Evolutionary conservation across 768 basidiomycete genomes (phyloP).

Genomic region (Cyclocybe aegerita): DNA sequence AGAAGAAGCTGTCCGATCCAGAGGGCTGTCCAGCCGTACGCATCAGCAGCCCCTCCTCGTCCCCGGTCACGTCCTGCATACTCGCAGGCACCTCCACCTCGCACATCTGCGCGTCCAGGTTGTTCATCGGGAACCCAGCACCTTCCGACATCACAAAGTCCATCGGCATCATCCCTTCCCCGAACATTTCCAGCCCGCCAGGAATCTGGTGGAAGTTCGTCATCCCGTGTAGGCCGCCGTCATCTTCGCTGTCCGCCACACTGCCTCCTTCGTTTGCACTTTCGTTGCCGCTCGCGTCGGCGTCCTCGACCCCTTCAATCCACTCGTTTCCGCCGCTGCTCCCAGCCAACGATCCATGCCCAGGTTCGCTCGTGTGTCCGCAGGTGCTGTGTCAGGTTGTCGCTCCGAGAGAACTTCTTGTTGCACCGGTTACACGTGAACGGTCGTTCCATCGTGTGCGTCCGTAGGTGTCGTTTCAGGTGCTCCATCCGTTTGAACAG

Average conservation of each 20-base stretch:
- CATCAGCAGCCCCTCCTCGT: slow-evolving; percentile 56
- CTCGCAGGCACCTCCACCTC: slow-evolving; percentile 60
- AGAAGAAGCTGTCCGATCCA: slow-evolving; percentile 8
- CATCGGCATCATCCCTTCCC: slow-evolving; percentile 22
- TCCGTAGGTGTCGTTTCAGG: slow-evolving; percentile 82
- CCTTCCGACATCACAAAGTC: slow-evolving; percentile 13
- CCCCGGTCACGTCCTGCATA: slow-evolving; percentile 54
- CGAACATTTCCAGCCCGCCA: slow-evolving; percentile 15
- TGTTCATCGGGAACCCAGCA: slow-evolving; percentile 18
- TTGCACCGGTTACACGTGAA: slow-evolving; percentile 72
- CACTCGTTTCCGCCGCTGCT: slow-evolving; percentile 23
- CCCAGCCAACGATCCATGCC: slow-evolving; percentile 12
- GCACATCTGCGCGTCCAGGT: slow-evolving; percentile 53
- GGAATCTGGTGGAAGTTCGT: slow-evolving; percentile 6
- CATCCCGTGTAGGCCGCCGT: slow-evolving; percentile 15
- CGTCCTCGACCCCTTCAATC: slow-evolving; percentile 22
- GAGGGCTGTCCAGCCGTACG: slow-evolving; percentile 19
- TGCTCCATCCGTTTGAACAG: slow-evolving; percentile 94
- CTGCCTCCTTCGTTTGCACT: slow-evolving; percentile 13
- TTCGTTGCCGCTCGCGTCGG: slow-evolving; percentile 26
- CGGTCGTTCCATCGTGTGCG: slow-evolving; percentile 88
- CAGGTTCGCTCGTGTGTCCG: slow-evolving; percentile 70
- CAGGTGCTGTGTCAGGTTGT: slow-evolving; percentile 86
- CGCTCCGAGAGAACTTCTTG: slow-evolving; percentile 85
- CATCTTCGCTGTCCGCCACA: slow-evolving; percentile 23